Conservation (phyloP, 2,329 filamentous ascomycete genomes). For the Falciphora oryzae region DNA sequence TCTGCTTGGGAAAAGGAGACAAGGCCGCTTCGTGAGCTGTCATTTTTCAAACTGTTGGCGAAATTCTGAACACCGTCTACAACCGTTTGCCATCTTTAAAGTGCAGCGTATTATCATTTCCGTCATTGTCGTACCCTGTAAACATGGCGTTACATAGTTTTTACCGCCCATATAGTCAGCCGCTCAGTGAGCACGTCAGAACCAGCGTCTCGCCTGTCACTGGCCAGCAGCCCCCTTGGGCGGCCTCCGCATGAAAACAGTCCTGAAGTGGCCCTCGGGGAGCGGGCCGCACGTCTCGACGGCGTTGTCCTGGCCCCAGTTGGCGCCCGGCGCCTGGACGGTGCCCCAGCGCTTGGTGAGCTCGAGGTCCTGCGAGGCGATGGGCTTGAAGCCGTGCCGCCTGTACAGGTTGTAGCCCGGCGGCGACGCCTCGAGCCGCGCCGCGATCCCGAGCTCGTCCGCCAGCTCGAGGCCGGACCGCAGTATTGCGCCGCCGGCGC, state of each 20-base stretch:
- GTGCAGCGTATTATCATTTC: too few species aligned
- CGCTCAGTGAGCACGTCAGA: too few species aligned
- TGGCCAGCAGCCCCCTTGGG: slow-evolving; percentile 8
- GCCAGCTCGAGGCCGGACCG: slow-evolving; percentile 21
- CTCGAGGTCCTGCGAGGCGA: slow-evolving; percentile 21
- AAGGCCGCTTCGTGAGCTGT: too few species aligned
- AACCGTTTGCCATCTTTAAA: too few species aligned
- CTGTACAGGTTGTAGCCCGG: slow-evolving; percentile 23
- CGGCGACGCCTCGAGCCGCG: slow-evolving; percentile 23
- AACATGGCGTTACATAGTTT: too few species aligned
- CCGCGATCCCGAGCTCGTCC: slow-evolving; percentile 20
- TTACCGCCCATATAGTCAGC: too few species aligned
- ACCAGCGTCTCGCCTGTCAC: neutral
- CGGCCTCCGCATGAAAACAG: slow-evolving; percentile 22
- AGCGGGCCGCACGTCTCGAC: slow-evolving; percentile 17
- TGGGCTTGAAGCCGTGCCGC: slow-evolving; percentile 21
- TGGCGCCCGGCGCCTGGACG: slow-evolving; percentile 12
- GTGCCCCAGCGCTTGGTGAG: slow-evolving; percentile 18
- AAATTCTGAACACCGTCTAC: too few species aligned
- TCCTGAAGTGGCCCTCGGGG: slow-evolving; percentile 18
- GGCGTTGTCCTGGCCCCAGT: slow-evolving; percentile 22
- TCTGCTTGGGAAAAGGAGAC: too few species aligned
- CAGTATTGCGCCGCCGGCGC: slow-evolving; percentile 23
- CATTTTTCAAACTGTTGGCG: too few species aligned
- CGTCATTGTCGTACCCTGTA: too few species aligned